phyloP scores from a whole-genome alignment of 176 grass and related monocot genomes.

The Musa troglodytarum region DNA sequence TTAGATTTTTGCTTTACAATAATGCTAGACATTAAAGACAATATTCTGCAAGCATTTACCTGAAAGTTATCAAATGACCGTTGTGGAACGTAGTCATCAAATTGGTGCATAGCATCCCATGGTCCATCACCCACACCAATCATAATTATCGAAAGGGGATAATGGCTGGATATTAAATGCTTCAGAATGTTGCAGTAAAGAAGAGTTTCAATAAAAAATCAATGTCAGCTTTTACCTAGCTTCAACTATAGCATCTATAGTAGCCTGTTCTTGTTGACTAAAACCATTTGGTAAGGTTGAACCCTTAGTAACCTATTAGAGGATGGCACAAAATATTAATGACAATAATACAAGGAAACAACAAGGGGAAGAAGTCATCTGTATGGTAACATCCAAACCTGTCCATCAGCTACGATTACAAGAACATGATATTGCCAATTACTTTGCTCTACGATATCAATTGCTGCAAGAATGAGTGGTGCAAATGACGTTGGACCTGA shows the following conservation, averaged over 20 bases:
- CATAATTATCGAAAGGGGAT: conserved; percentile 33
- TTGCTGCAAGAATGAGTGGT: conserved; percentile 60
- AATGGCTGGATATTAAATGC: conserved; percentile 19
- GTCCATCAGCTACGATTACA: conserved; percentile 74
- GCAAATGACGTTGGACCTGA: conserved; percentile 87
- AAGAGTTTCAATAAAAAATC: not conserved
- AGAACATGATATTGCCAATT: conserved; percentile 87
- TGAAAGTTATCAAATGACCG: conserved; percentile 44
- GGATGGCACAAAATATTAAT: no score
- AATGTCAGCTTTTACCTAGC: conserved; percentile 6
- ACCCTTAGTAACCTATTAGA: no score
- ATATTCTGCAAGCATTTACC: conserved; percentile 1
- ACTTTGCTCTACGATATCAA: conserved; percentile 66
- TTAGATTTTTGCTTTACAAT: no score
- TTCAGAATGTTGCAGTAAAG: conserved; percentile 4
- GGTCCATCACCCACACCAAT: conserved; percentile 37
- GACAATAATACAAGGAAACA: no score
- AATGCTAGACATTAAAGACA: no score
- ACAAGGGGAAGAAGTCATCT: no score
- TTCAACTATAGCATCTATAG: conserved; percentile 16
- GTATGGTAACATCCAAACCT: conserved; percentile 25
- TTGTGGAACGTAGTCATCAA: conserved; percentile 13
- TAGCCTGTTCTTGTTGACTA: no score
- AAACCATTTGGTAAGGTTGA: no score
- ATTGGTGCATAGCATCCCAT: conserved; percentile 31